Conservation (phyloP, 169 alveolate genomes). For the Eimeria maxima region DNA sequence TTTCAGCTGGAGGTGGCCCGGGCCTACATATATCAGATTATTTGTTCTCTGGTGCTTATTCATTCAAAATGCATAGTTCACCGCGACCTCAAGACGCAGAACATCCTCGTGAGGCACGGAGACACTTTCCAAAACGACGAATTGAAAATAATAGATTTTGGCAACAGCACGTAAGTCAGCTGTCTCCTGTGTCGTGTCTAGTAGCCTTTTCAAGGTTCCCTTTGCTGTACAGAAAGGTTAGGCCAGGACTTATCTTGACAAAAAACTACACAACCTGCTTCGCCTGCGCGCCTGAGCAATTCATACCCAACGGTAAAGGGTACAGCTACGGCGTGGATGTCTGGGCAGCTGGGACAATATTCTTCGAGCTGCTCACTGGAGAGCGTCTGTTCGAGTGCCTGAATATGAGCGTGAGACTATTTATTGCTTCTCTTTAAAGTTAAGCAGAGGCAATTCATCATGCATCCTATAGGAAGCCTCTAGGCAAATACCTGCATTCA, state of each 20-base stretch:
- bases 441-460: not conserved
- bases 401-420: conserved; percentile 20
- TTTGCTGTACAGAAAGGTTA: conserved; percentile 15
- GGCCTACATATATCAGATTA: conserved; percentile 88
- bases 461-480: conserved; percentile 46
- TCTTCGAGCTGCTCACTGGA: conserved; percentile 68
- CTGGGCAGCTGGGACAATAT: conserved; percentile 52
- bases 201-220: not conserved
- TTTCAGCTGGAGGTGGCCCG: conserved; percentile 83
- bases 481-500: conserved; percentile 51
- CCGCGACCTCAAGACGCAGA: conserved; percentile 94
- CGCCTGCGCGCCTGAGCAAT: conserved; percentile 70
- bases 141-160: conserved; percentile 56
- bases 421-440: not conserved
- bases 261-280: conserved; percentile 61
- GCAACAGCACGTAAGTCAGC: conserved; percentile 72
- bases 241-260: conserved; percentile 17
- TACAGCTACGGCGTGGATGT: conserved; percentile 46
- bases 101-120: conserved; percentile 54
- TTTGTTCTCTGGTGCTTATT: conserved; percentile 93
- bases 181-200: not conserved
- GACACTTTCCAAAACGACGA: conserved; percentile 52
- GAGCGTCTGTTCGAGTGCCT: conserved; percentile 68
- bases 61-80: conserved; percentile 95
- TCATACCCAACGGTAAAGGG: conserved; percentile 18